Evolutionary conservation across 2,329 filamentous ascomycete genomes (phyloP).

Genomic region (Monosporascus sp.): DNA sequence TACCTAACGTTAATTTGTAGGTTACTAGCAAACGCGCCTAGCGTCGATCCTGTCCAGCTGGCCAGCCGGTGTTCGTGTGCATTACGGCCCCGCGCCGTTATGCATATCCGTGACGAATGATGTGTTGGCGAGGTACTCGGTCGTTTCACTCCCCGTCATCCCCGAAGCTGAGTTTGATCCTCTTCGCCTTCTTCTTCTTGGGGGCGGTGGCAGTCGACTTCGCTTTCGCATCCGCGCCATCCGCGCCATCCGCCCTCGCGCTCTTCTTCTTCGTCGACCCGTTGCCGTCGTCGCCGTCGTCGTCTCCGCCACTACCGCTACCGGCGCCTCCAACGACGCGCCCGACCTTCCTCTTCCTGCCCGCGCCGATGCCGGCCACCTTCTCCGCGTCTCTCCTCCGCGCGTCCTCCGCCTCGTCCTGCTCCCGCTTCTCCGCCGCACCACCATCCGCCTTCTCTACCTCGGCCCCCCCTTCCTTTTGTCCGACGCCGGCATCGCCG

Average conservation of each 20-base stretch:
- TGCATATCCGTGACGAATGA: neutral
- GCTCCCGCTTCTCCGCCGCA: constrained; percentile 19
- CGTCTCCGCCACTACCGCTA: constrained; percentile 27
- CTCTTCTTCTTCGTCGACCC: constrained; percentile 1
- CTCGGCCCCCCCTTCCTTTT: constrained; percentile 18
- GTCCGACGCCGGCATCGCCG: constrained; percentile 29
- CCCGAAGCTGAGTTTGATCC: constrained; percentile 65
- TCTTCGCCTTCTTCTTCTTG: constrained; percentile 53
- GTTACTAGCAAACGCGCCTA: too few species aligned
- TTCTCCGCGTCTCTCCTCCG: constrained; percentile 27
- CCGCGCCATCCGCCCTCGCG: constrained; percentile 1
- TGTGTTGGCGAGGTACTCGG: too few species aligned
- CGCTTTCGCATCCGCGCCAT: neutral
- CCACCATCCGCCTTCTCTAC: constrained; percentile 15
- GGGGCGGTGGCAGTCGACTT: constrained; percentile 6
- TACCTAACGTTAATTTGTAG: too few species aligned
- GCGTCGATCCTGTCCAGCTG: too few species aligned
- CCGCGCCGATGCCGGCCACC: constrained; percentile 37
- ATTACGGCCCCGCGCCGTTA: neutral
- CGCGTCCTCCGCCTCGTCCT: constrained; percentile 15
- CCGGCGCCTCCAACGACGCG: constrained; percentile 40
- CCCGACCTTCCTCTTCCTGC: constrained; percentile 52
- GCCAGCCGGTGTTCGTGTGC: too few species aligned
- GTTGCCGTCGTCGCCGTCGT: constrained; percentile 11
- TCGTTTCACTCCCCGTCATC: constrained; percentile 41